Evolutionary conservation across 345 rosid genomes (phyloP), one percentile per base, ranked within the genome.

Genomic region (thale cress (Arabidopsis thaliana)): DNA sequence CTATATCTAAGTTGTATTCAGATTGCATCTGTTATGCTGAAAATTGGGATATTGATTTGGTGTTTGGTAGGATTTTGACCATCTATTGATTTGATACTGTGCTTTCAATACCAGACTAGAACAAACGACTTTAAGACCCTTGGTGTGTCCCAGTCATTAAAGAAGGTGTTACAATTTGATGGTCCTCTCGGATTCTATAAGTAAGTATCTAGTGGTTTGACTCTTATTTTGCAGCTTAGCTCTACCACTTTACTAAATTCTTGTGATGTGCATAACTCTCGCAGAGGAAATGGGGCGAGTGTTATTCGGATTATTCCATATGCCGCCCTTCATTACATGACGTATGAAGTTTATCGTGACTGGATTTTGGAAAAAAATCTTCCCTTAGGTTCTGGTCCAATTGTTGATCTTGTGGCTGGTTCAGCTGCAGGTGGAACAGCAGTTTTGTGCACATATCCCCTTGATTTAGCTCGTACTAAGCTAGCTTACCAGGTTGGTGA

Each of bases 391-490:
- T 84, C 97, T 57, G 97, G 99, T 46, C 97, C 97, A 25, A 69
- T 92, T 57, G 69, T 90, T 72, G 99, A 95, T 90, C 91, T 95
- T 32, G 78, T 95, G 73, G 99, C 99, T 75, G 99, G 99, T 65
- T 85, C 99, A 36, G 84, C 83, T 60, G 89, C 99, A 75, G 99
- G 99, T 28, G 99, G 99, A 78, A 95, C 97, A 51, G 97, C 99
- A 37, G 99, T 92, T 16, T 79, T 95, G 62, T 95, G 97, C 85
- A 92, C 97, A 5, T 95, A 95, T 41, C 99, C 99, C 28, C 82
- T 95, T 49, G 98, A 95, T 83, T 80, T 95, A 78, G 97, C 99
- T 82, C 97, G 97, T 37, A 88, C 99, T 40, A 95, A 92, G 79
- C 93, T 95, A 69, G 99, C 99, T 59, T 95, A 95, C 82, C 99